These are phyloP conservation scores for Elsinoe batatas DNA, from an alignment of 2,329 filamentous ascomycete genomes.

Conservation along the genomic window DNA sequence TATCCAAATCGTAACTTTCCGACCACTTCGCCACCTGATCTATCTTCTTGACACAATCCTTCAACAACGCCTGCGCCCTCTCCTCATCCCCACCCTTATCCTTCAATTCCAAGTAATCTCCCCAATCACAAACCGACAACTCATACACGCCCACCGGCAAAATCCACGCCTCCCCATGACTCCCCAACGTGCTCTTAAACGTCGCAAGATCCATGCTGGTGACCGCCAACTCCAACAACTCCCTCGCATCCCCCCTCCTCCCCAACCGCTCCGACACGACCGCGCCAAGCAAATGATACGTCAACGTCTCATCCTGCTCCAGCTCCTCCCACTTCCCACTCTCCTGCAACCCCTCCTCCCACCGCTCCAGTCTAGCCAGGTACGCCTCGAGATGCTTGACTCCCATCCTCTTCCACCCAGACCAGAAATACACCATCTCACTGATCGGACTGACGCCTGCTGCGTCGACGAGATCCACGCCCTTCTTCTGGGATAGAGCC, in stretches of 20 bases:
- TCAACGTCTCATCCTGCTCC: conserved; percentile 50
- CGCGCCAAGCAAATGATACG: conserved; percentile 57
- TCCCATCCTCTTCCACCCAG: conserved; percentile 74
- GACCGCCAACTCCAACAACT: conserved; percentile 52
- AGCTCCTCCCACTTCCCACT: conserved; percentile 44
- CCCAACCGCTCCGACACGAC: conserved; percentile 56
- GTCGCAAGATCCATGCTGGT: conserved; percentile 45
- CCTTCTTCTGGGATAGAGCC: conserved; percentile 56
- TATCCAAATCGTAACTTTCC: conserved; percentile 62
- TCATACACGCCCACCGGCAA: conserved; percentile 75
- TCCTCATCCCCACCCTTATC: conserved; percentile 27
- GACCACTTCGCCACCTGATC: conserved; percentile 57
- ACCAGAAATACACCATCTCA: conserved; percentile 94
- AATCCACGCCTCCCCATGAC: conserved; percentile 58
- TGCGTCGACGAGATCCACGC: conserved; percentile 64
- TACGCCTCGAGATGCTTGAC: conserved; percentile 53
- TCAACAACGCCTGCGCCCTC: conserved; percentile 37
- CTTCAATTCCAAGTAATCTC: conserved; percentile 35
- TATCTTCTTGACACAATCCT: conserved; percentile 55
- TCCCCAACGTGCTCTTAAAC: conserved; percentile 43
- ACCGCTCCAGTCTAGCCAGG: conserved; percentile 56
- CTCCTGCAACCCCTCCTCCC: conserved; percentile 37
- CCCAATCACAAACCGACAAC: conserved; percentile 72
- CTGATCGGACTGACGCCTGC: conserved; percentile 70
- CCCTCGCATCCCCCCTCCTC: conserved; percentile 54